Percentiles rank a stretch among this genome's conserved stretches.
phyloP scores from a whole-genome alignment of 2,329 filamentous ascomycete genomes.

The Alternaria angustiovoidea region DNA sequence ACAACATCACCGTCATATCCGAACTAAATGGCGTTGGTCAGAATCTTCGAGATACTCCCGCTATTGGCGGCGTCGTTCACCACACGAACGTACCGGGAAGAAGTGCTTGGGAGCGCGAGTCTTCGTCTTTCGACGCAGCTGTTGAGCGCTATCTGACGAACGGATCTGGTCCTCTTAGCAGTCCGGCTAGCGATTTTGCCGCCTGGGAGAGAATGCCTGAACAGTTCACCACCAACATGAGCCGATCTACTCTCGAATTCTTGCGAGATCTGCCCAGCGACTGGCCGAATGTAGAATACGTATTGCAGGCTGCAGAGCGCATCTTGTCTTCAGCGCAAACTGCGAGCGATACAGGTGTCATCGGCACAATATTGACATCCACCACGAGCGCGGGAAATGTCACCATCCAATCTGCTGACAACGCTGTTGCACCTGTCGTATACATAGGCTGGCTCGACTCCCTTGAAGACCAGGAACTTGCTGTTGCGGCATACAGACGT shows the following conservation, averaged over 20 bases:
- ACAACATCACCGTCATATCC: slow-evolving; percentile 12
- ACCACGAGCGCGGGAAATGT: slow-evolving; percentile 12
- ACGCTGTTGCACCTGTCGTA: slow-evolving; percentile 3
- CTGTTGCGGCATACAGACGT: slow-evolving; percentile 13
- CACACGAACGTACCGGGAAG: slow-evolving; percentile 10
- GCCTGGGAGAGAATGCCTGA: slow-evolving; percentile 10
- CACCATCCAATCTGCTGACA: slow-evolving; percentile 13
- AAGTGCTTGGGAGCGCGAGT: slow-evolving; percentile 7
- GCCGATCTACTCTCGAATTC: slow-evolving; percentile 9
- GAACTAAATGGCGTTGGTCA: slow-evolving; percentile 9
- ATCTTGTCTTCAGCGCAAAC: neutral
- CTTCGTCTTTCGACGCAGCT: slow-evolving; percentile 6
- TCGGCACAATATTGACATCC: slow-evolving; percentile 10
- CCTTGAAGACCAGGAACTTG: slow-evolving; percentile 12
- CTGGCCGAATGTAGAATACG: slow-evolving; percentile 14
- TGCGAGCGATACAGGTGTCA: slow-evolving; percentile 10
- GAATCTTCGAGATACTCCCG: slow-evolving; percentile 12
- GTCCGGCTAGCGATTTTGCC: slow-evolving; percentile 14
- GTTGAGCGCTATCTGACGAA: slow-evolving; percentile 11
- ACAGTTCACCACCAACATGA: slow-evolving; percentile 8
- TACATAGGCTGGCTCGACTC: slow-evolving; percentile 13
- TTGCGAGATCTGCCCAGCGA: slow-evolving; percentile 4
- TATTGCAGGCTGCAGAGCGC: slow-evolving; percentile 7
- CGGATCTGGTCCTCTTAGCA: slow-evolving; percentile 14
- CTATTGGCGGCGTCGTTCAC: slow-evolving; percentile 7